These are phyloP conservation scores for Cyclostephanos invisitatus DNA, from an alignment of 108 stramenopile genomes.

Conservation along the genomic window DNA sequence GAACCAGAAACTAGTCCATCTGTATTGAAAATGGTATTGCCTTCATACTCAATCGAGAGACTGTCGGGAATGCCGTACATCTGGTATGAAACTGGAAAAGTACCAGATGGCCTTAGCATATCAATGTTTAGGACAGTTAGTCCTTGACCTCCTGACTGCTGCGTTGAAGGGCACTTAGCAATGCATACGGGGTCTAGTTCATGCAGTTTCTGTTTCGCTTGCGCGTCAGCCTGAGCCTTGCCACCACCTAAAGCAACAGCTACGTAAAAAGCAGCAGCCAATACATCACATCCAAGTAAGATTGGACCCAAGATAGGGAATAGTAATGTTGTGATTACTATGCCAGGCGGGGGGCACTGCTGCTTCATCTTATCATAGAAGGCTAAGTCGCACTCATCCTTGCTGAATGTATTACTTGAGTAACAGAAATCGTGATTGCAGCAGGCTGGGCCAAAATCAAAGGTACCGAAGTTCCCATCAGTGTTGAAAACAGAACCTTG, in stretches of 20 bases:
- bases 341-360: not conserved
- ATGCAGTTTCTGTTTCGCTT: not conserved
- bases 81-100: not conserved
- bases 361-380: not conserved
- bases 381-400: not conserved
- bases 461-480: constrained; percentile 5
- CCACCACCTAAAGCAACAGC: not conserved
- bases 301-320: not conserved
- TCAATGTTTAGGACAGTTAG: not conserved
- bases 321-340: not conserved
- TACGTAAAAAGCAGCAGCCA: not conserved
- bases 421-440: constrained; percentile 5
- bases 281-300: constrained; percentile 4
- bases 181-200: not conserved
- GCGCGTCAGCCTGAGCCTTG: not conserved
- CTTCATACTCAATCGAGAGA: constrained; percentile 5
- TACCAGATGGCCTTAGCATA: not conserved
- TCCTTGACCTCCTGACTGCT: constrained; percentile 6
- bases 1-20: constrained; percentile 3
- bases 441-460: constrained; percentile 2
- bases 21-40: not conserved
- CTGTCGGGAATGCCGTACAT: not conserved
- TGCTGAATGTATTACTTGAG: not conserved
- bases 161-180: constrained; percentile 5
- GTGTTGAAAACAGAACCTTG: constrained; percentile 1